These are phyloP conservation scores for Naganishia albida DNA, from an alignment of 1,284 basidiomycete genomes.

Conservation along the genomic window DNA sequence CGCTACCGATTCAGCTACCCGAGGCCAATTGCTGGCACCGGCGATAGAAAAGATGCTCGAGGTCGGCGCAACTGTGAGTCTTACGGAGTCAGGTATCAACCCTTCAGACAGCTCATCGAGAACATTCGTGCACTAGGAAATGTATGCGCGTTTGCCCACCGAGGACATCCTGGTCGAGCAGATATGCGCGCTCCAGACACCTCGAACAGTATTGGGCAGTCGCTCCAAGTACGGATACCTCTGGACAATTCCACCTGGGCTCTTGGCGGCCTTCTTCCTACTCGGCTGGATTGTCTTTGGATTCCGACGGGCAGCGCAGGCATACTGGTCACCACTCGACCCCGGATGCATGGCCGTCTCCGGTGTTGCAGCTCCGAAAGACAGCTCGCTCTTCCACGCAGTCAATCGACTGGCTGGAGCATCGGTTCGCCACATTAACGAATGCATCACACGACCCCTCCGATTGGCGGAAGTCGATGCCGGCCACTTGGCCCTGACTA, in stretches of 20 bases:
- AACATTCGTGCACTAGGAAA: slow-evolving; percentile 2
- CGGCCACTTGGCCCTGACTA: slow-evolving; percentile 19
- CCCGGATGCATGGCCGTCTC: slow-evolving; percentile 27
- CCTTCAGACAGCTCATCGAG: too few relatives aligned
- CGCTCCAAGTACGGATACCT: slow-evolving; percentile 25
- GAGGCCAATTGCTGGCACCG: slow-evolving; percentile 13
- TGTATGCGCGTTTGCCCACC: slow-evolving; percentile 17
- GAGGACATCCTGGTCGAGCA: not conserved
- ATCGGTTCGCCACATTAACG: slow-evolving; percentile 1
- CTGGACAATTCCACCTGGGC: slow-evolving; percentile 17
- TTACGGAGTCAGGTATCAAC: not conserved
- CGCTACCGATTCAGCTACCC: slow-evolving; percentile 1
- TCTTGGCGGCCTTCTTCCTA: slow-evolving; percentile 16
- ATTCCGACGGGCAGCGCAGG: slow-evolving; percentile 16
- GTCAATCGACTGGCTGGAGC: slow-evolving; percentile 23
- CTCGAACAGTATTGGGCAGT: slow-evolving; percentile 23
- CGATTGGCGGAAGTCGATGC: slow-evolving; percentile 20
- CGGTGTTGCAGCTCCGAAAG: slow-evolving; percentile 23
- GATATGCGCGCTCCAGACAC: slow-evolving; percentile 11
- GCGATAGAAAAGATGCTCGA: slow-evolving; percentile 24
- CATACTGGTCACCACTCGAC: slow-evolving; percentile 26
- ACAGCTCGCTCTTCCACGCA: slow-evolving; percentile 9
- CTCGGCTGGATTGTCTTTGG: slow-evolving; percentile 25
- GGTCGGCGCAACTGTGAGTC: slow-evolving; percentile 18
- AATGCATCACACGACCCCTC: slow-evolving; percentile 16